phyloP scores from a whole-genome alignment of 805 yeast genomes.

The Sugiyamaella lignohabitans region DNA sequence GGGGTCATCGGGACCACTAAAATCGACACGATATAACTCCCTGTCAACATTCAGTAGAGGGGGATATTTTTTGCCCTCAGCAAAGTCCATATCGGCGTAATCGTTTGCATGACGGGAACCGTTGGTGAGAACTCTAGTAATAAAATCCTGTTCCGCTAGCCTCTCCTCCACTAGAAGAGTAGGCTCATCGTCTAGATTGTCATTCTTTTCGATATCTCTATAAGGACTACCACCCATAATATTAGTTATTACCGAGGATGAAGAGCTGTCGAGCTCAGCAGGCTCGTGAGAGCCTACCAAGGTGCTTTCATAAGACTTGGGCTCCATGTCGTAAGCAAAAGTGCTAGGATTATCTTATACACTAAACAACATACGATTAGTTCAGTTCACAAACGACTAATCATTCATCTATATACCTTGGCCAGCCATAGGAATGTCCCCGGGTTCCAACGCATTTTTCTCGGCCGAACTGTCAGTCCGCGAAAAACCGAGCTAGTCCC shows the following conservation, averaged over 20 bases:
- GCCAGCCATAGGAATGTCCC: too few relatives aligned
- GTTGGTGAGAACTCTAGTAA: slow-evolving; percentile 17
- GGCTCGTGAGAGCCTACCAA: background rate
- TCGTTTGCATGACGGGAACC: slow-evolving; percentile 7
- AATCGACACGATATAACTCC: slow-evolving; percentile 52
- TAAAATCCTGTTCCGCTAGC: slow-evolving; percentile 7
- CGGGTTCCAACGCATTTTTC: too few relatives aligned
- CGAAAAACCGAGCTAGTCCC: background rate
- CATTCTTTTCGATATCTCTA: too few relatives aligned
- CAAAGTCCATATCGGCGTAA: slow-evolving; percentile 6
- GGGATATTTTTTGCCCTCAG: slow-evolving; percentile 13
- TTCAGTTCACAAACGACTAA: too few relatives aligned
- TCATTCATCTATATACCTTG: too few relatives aligned
- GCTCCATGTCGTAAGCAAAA: too few relatives aligned
- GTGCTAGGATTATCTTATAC: too few relatives aligned
- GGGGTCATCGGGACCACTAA: slow-evolving; percentile 76
- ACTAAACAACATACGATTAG: too few relatives aligned
- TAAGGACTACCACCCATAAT: too few relatives aligned
- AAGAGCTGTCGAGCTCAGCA: background rate
- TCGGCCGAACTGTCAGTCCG: too few relatives aligned
- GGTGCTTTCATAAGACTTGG: background rate
- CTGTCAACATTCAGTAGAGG: slow-evolving; percentile 11
- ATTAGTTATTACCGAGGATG: background rate
- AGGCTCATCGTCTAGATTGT: background rate
- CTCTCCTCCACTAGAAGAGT: background rate